Conservation (phyloP, 2,329 filamentous ascomycete genomes). For the Neofusicoccum kwambonambiense region DNA sequence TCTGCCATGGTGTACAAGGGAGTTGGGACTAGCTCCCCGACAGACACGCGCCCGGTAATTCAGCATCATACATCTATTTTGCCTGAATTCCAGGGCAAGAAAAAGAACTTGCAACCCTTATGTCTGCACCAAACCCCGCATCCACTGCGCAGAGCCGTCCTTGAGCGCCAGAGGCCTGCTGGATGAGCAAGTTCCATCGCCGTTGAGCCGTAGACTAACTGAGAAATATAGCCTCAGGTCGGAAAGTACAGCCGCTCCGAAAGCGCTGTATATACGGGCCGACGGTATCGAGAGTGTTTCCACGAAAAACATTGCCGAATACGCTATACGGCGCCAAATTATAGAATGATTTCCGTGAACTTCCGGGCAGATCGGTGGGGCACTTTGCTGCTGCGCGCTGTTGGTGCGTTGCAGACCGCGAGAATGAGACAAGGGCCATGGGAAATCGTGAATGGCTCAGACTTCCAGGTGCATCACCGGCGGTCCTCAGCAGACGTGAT, state of each 20-base stretch:
- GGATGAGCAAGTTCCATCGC: too few species aligned
- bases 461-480: not conserved
- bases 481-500: not conserved
- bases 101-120: not conserved
- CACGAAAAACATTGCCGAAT: not conserved
- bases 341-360: too few species aligned
- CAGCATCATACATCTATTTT: not conserved
- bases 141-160: not conserved
- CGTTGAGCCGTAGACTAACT: too few species aligned
- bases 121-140: not conserved
- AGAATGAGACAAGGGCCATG: not conserved
- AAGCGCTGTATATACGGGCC: not conserved
- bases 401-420: not conserved
- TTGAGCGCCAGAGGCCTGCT: too few species aligned
- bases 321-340: not conserved
- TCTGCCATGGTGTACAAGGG: not conserved
- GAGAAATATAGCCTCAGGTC: too few species aligned
- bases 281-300: not conserved
- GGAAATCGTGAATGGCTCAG: not conserved
- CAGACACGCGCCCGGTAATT: not conserved
- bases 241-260: not conserved
- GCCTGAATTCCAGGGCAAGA: not conserved
- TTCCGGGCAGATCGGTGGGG: too few species aligned
- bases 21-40: not conserved
- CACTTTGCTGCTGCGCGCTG: too few species aligned